Conservation (phyloP, 2,329 filamentous ascomycete genomes). For the Lachnellula arida region DNA sequence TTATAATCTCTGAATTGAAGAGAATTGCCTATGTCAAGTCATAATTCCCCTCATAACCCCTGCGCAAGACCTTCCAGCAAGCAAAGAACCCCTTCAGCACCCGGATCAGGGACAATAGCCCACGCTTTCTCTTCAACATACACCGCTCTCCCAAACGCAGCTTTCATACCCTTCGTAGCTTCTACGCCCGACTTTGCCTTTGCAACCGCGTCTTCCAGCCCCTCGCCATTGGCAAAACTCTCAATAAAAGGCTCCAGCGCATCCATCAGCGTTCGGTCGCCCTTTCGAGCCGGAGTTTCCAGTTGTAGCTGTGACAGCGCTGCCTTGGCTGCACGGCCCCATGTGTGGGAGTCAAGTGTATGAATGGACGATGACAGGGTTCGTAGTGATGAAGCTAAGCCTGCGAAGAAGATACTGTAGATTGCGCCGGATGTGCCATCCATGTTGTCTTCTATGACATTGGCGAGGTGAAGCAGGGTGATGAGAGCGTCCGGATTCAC, state of each 20-base stretch:
- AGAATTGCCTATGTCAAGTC: too few species aligned
- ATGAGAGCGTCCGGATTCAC: conserved; percentile 14
- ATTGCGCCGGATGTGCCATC: conserved; percentile 32
- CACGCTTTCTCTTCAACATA: conserved; percentile 47
- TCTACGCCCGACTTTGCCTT: conserved; percentile 45
- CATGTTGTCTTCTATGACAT: conserved; percentile 29
- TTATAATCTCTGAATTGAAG: too few species aligned
- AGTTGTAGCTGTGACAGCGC: conserved; percentile 24
- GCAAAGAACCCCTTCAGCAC: conserved; percentile 45
- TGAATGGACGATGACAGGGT: conserved; percentile 19
- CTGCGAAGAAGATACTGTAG: conserved; percentile 27
- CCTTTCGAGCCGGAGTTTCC: conserved; percentile 28
- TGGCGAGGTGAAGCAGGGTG: conserved; percentile 22
- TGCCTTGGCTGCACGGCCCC: conserved; percentile 15
- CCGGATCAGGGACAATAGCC: conserved; percentile 50
- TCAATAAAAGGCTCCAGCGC: conserved; percentile 32
- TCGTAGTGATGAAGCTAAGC: too few species aligned
- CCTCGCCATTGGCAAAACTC: conserved; percentile 34
- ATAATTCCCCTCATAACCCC: too few species aligned
- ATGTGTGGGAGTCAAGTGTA: conserved; percentile 11
- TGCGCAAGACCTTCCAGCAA: conserved; percentile 18
- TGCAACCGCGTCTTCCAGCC: conserved; percentile 41
- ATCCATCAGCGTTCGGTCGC: conserved; percentile 32
- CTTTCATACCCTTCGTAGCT: conserved; percentile 49
- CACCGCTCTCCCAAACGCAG: conserved; percentile 48